phyloP scores from a whole-genome alignment of 177 flowering plant species.

The Vitis hybrid region DNA sequence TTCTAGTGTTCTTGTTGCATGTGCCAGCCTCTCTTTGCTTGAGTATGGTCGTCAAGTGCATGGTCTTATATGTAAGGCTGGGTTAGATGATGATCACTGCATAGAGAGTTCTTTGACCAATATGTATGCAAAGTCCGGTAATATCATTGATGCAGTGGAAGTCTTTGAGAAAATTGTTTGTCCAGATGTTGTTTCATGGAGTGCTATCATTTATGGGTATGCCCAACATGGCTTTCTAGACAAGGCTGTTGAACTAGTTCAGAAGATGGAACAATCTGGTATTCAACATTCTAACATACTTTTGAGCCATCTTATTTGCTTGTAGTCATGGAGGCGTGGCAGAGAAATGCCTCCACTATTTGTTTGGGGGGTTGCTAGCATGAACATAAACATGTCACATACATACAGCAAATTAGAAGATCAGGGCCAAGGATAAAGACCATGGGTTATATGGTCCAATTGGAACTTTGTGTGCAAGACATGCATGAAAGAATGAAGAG shows the following conservation, averaged over 20 bases:
- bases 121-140: slow-evolving; percentile 72
- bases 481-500: no score
- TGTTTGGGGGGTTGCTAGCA: no score
- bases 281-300: slow-evolving; percentile 45
- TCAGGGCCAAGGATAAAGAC: no score
- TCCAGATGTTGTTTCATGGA: slow-evolving; percentile 68
- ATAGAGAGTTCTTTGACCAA: slow-evolving; percentile 59
- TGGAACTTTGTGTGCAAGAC: no score
- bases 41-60: slow-evolving; percentile 61
- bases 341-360: slow-evolving; percentile 51
- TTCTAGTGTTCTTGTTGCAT: slow-evolving; percentile 49
- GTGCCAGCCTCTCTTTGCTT: slow-evolving; percentile 50
- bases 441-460: no score
- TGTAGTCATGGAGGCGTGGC: slow-evolving; percentile 72
- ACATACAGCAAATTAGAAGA: no score
- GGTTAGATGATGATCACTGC: slow-evolving; percentile 37
- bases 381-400: no score
- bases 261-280: slow-evolving; percentile 42
- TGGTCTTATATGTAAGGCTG: slow-evolving; percentile 41
- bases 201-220: slow-evolving; percentile 59
- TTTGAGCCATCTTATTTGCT: slow-evolving; percentile 57
- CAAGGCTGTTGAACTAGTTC: slow-evolving; percentile 44
- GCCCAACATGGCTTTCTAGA: slow-evolving; percentile 56
- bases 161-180: slow-evolving; percentile 35
- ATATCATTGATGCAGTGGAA: slow-evolving; percentile 41